Evolutionary conservation across 805 yeast species (phyloP).

Genomic region (Debaryomyces tyrocola): DNA sequence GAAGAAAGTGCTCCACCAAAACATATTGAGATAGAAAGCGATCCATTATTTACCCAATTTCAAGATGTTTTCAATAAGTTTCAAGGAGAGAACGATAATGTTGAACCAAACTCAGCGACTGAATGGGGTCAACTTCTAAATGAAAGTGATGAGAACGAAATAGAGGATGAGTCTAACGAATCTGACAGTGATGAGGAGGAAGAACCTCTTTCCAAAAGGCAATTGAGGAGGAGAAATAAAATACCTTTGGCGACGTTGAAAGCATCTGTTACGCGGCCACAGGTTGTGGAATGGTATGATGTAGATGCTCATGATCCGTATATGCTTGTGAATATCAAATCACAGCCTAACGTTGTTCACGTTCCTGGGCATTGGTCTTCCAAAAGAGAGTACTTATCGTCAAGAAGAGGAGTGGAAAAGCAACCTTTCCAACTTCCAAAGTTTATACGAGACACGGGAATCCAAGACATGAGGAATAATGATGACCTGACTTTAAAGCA

Average conservation of each 20-base stretch:
- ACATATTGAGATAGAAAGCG: constrained; percentile 3
- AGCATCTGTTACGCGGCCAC: constrained; percentile 60
- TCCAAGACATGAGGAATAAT: constrained; percentile 78
- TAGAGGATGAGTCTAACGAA: constrained; percentile 14
- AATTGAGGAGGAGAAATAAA: constrained; percentile 51
- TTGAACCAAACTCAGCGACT: constrained; percentile 9
- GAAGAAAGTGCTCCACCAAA: constrained; percentile 1
- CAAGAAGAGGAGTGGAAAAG: constrained; percentile 64
- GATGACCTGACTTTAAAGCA: constrained; percentile 66
- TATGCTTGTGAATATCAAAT: constrained; percentile 62
- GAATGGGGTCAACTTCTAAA: constrained; percentile 27
- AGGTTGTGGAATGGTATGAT: constrained; percentile 83
- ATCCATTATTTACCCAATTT: constrained; percentile 16
- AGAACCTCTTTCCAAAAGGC: constrained; percentile 44
- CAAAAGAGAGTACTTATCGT: constrained; percentile 71
- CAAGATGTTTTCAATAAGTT: constrained; percentile 19
- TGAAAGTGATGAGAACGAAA: constrained; percentile 20
- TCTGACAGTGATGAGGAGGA: constrained; percentile 21
- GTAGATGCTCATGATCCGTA: constrained; percentile 80
- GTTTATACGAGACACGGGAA: constrained; percentile 79
- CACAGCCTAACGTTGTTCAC: constrained; percentile 62
- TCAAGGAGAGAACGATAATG: background rate
- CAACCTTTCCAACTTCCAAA: constrained; percentile 76
- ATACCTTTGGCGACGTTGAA: constrained; percentile 71
- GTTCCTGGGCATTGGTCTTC: constrained; percentile 86